Conservation (phyloP, 768 basidiomycete species). For the Cyclocybe cylindracea region DNA sequence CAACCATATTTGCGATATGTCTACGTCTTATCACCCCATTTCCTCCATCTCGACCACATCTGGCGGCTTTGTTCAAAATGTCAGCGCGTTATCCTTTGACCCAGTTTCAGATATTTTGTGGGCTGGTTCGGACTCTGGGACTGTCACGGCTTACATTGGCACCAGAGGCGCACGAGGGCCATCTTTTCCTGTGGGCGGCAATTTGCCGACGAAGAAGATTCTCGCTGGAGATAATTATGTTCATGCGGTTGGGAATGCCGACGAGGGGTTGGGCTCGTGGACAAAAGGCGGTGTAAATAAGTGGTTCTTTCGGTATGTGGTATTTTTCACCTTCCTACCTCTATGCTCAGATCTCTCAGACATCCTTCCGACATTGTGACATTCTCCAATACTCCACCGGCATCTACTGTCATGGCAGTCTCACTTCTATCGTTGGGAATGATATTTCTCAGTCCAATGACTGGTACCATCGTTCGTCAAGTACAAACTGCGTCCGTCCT, state of each 20-base stretch:
- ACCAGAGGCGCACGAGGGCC: constrained; percentile 67
- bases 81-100: constrained; percentile 86
- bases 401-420: constrained; percentile 59
- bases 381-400: constrained; percentile 49
- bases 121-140: constrained; percentile 76
- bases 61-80: constrained; percentile 44
- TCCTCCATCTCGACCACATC: constrained; percentile 18
- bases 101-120: constrained; percentile 89
- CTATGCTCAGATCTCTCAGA: constrained; percentile 15
- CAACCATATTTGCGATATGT: constrained; percentile 6
- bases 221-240: constrained; percentile 79
- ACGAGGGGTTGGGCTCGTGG: constrained; percentile 77
- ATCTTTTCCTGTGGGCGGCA: constrained; percentile 68
- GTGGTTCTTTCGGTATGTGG: constrained; percentile 72
- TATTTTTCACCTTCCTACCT: constrained; percentile 2
- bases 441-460: constrained; percentile 70
- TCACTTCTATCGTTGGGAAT: constrained; percentile 64
- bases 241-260: constrained; percentile 58
- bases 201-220: constrained; percentile 57
- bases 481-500: constrained; percentile 55
- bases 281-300: constrained; percentile 83
- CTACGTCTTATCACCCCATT: constrained; percentile 22
- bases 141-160: constrained; percentile 68
- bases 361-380: constrained; percentile 35
- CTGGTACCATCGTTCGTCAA: constrained; percentile 64